Evolutionary conservation across 2,329 filamentous ascomycete genomes (phyloP).

Genomic region (Pseudogymnoascus sp.): DNA sequence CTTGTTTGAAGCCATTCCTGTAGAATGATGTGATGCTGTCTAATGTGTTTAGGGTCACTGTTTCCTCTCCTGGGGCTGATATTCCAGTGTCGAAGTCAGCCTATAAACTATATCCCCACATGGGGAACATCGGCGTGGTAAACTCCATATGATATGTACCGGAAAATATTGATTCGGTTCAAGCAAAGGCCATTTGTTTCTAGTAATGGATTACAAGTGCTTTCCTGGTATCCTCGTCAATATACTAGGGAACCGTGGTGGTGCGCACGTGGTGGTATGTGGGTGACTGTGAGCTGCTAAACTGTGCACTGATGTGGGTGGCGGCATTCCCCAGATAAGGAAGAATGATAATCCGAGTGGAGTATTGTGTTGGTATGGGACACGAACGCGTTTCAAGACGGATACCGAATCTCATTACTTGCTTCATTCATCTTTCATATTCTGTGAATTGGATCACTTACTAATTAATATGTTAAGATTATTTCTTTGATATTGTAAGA

Average conservation of each 20-base stretch:
- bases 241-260: neutral
- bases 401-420: neutral
- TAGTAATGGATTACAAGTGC: neutral
- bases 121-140: neutral
- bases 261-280: neutral
- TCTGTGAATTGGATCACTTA: neutral
- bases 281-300: neutral
- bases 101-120: neutral
- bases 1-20: neutral
- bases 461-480: constrained; percentile 5
- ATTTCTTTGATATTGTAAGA: neutral
- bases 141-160: neutral
- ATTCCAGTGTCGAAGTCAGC: neutral
- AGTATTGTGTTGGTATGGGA: neutral
- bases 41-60: neutral
- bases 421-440: neutral
- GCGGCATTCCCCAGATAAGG: neutral
- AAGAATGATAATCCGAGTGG: constrained; percentile 1
- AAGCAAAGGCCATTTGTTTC: neutral
- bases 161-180: neutral
- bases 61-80: neutral
- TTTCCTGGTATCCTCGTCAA: neutral
- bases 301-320: too few species aligned
- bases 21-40: neutral
- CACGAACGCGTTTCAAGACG: neutral